These are phyloP conservation scores for Claviceps purpurea DNA, from an alignment of 2,329 filamentous ascomycete genomes.

Conservation along the genomic window DNA sequence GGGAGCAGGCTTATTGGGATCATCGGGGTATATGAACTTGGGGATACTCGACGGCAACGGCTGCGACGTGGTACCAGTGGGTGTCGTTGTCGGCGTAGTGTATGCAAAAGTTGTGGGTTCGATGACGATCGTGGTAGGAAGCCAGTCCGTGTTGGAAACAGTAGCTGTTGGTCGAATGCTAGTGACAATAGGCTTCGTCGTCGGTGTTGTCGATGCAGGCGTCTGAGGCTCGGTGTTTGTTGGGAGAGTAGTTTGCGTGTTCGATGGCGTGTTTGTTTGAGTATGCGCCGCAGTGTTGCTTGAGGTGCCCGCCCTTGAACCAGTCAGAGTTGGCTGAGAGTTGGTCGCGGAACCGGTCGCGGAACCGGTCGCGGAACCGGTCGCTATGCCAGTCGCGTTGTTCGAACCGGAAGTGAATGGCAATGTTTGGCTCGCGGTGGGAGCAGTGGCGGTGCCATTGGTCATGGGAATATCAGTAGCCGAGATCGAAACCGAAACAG, in stretches of 20 bases:
- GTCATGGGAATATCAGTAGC: slow-evolving; percentile 2
- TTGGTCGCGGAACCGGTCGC: not conserved
- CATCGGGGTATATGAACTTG: slow-evolving; percentile 59
- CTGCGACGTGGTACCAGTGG: slow-evolving; percentile 30
- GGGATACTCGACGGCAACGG: slow-evolving; percentile 56
- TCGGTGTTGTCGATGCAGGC: slow-evolving; percentile 4
- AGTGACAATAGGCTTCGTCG: slow-evolving; percentile 16
- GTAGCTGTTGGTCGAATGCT: slow-evolving; percentile 30
- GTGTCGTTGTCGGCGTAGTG: slow-evolving; percentile 15
- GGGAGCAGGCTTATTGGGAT: slow-evolving; percentile 38
- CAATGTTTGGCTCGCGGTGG: not conserved
- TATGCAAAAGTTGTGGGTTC: slow-evolving; percentile 30
- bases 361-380: not conserved
- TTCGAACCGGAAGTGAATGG: slow-evolving; percentile 2
- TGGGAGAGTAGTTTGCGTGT: not conserved
- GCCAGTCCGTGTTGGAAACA: slow-evolving; percentile 30
- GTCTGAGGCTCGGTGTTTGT: slow-evolving; percentile 8
- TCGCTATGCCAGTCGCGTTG: slow-evolving; percentile 4
- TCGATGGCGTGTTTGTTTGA: no score
- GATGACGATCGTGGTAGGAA: slow-evolving; percentile 49
- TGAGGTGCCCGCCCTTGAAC: slow-evolving; percentile 9
- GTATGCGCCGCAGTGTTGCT: slow-evolving; percentile 1
- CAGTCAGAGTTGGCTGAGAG: not conserved
- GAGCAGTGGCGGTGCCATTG: slow-evolving; percentile 2
- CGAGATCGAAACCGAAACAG: slow-evolving; percentile 1